Evolutionary conservation across 345 rosid species (phyloP).

Genomic region (Erysimum cheiranthoides): DNA sequence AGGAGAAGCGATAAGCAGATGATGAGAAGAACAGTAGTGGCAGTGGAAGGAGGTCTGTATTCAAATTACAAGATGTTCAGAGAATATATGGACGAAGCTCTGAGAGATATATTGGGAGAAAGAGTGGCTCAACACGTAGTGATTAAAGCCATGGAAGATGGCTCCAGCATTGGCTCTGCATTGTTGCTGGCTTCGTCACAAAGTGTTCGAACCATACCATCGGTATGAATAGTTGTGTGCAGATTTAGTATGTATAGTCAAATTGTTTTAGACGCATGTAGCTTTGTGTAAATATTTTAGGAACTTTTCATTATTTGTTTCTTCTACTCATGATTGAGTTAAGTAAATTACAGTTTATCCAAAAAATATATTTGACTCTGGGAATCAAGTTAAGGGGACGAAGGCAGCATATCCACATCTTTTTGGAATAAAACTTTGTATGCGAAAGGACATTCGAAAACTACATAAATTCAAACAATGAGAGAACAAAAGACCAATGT

Average conservation of each 20-base stretch:
- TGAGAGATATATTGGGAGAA: slow-evolving; percentile 80
- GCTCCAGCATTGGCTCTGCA: slow-evolving; percentile 91
- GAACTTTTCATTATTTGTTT: background rate
- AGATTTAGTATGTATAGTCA: slow-evolving; percentile 7
- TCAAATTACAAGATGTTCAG: slow-evolving; percentile 66
- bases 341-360: background rate
- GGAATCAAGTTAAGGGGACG: background rate
- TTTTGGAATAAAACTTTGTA: background rate
- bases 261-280: slow-evolving; percentile 1
- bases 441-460: background rate
- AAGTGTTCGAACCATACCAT: slow-evolving; percentile 30
- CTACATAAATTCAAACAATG: background rate
- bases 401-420: background rate
- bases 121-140: slow-evolving; percentile 62
- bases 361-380: background rate
- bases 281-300: slow-evolving; percentile 7
- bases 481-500: background rate
- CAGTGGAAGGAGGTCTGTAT: slow-evolving; percentile 82
- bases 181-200: slow-evolving; percentile 37
- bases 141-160: slow-evolving; percentile 73
- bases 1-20: slow-evolving; percentile 60
- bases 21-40: slow-evolving; percentile 85
- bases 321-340: background rate
- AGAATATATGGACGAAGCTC: slow-evolving; percentile 86
- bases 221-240: slow-evolving; percentile 19